phyloP scores from a whole-genome alignment of 495 filamentous ascomycete genomes.

The Daldinia vernicosa region DNA sequence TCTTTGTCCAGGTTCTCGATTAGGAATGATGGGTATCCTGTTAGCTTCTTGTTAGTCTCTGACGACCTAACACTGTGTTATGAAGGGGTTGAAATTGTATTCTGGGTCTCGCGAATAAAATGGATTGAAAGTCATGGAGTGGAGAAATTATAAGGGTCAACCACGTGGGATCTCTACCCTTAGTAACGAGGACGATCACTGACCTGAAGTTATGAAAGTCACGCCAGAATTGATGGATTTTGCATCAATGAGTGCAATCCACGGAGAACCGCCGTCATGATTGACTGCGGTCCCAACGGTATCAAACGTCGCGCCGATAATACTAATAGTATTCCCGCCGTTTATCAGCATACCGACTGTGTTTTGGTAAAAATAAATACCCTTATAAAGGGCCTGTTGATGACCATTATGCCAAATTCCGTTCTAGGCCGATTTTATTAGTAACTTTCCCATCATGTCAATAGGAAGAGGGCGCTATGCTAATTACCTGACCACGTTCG shows the following conservation, averaged over 20 bases:
- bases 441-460: slow-evolving; percentile 1
- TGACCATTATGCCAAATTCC: slow-evolving; percentile 67
- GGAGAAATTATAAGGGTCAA: background rate
- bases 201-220: slow-evolving; percentile 48
- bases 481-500: slow-evolving; percentile 50
- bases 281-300: slow-evolving; percentile 66
- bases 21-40: slow-evolving; percentile 50
- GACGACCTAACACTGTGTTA: background rate
- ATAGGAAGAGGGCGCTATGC: background rate
- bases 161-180: background rate
- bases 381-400: slow-evolving; percentile 77
- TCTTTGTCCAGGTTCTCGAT: slow-evolving; percentile 57
- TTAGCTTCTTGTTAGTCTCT: background rate
- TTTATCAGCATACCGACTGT: slow-evolving; percentile 69
- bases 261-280: slow-evolving; percentile 59
- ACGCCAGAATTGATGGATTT: slow-evolving; percentile 53
- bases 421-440: slow-evolving; percentile 40
- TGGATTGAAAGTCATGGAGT: background rate
- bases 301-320: slow-evolving; percentile 57
- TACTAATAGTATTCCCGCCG: slow-evolving; percentile 65
- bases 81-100: background rate
- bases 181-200: slow-evolving; percentile 5
- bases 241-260: slow-evolving; percentile 53
- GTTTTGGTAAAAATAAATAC: slow-evolving; percentile 66
- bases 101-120: background rate